Percentiles rank a stretch among this genome's conserved stretches.
Evolutionary conservation across 495 filamentous ascomycete genomes (phyloP).

Genomic region (Apiosordaria backusii): DNA sequence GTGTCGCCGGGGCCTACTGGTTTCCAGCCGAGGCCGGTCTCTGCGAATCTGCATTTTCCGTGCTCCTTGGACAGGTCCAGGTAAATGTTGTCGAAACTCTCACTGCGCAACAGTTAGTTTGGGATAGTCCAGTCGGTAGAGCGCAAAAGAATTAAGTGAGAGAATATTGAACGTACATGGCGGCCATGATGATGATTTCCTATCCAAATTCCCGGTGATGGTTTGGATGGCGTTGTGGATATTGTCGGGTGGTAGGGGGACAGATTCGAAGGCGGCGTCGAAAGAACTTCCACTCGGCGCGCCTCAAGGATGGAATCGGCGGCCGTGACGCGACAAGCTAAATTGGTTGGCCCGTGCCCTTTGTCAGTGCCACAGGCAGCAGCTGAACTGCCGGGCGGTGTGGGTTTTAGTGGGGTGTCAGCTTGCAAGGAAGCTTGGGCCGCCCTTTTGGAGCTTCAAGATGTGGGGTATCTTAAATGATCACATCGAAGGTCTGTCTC

Average conservation of each 20-base stretch:
- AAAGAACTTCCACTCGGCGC: constrained; percentile 3
- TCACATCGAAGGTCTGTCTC: background rate
- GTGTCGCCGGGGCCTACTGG: constrained; percentile 81
- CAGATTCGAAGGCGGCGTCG: background rate
- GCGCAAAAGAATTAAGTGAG: background rate
- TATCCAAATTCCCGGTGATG: background rate
- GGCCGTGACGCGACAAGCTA: constrained; percentile 18
- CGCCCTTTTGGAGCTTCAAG: background rate
- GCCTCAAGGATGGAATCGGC: background rate
- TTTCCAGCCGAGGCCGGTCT: constrained; percentile 92
- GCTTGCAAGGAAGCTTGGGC: background rate
- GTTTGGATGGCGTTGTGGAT: background rate
- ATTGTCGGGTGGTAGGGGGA: background rate
- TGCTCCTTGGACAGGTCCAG: constrained; percentile 86
- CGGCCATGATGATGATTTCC: constrained; percentile 11
- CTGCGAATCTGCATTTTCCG: constrained; percentile 90
- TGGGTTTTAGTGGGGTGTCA: constrained; percentile 9
- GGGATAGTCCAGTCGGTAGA: background rate
- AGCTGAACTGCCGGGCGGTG: constrained; percentile 13
- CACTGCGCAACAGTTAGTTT: constrained; percentile 38
- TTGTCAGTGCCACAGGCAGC: background rate
- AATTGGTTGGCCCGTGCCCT: constrained; percentile 12
- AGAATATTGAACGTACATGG: constrained; percentile 16
- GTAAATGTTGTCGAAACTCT: constrained; percentile 95
- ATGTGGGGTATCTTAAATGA: background rate